Conservation (phyloP, 2,329 filamentous ascomycete genomes). For the Elsinoe necatrix region DNA sequence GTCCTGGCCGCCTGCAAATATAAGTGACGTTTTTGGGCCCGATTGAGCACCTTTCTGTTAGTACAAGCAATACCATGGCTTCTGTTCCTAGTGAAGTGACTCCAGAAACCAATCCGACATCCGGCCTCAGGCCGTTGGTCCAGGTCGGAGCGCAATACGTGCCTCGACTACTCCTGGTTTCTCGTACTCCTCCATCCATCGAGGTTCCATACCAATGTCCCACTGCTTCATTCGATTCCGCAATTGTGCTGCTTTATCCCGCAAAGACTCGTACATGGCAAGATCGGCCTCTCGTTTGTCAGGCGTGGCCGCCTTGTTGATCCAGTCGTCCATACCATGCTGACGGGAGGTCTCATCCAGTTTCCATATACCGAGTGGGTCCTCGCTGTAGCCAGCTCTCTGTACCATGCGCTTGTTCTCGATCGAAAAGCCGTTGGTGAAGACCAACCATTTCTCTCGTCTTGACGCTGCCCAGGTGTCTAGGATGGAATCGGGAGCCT, state of each 20-base stretch:
- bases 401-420: slow-evolving; percentile 4
- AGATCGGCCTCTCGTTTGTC: slow-evolving; percentile 1
- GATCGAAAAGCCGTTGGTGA: slow-evolving; percentile 5
- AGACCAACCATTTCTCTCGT: background rate
- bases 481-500: background rate
- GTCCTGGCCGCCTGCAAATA: too few relatives aligned
- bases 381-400: slow-evolving; percentile 5
- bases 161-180: background rate
- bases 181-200: slow-evolving; percentile 1
- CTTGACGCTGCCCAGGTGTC: background rate
- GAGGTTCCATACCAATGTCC: slow-evolving; percentile 4
- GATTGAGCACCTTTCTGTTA: too few relatives aligned
- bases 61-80: too few relatives aligned
- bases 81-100: too few relatives aligned
- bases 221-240: slow-evolving; percentile 9
- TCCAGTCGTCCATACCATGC: slow-evolving; percentile 5
- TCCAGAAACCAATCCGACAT: too few relatives aligned
- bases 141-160: background rate
- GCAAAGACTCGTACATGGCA: slow-evolving; percentile 2
- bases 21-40: too few relatives aligned
- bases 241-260: background rate
- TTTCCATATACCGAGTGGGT: slow-evolving; percentile 1
- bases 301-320: background rate
- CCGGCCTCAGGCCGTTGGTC: too few relatives aligned
- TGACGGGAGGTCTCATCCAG: background rate